phyloP scores from a whole-genome alignment of 73 alveolate species.

The Stentor coeruleus region DNA sequence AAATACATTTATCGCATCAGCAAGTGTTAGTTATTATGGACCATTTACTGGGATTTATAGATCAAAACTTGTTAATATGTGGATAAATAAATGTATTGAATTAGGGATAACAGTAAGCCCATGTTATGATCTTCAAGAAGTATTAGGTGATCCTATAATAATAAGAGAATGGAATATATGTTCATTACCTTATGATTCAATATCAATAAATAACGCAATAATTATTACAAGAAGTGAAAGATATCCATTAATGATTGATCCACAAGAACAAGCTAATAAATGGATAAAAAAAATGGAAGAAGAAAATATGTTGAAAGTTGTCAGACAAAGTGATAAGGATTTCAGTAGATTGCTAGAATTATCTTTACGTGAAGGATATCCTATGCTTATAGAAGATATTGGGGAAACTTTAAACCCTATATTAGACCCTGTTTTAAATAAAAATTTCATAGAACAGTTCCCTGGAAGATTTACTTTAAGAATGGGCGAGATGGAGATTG shows the following conservation, averaged over 20 bases:
- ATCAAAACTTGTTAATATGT: constrained; percentile 62
- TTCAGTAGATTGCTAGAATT: constrained; percentile 72
- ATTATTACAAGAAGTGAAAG: constrained; percentile 90
- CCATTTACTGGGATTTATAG: constrained; percentile 96
- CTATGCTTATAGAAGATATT: constrained; percentile 91
- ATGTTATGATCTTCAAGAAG: constrained; percentile 75
- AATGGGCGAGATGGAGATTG: constrained; percentile 84
- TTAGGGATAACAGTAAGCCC: constrained; percentile 63
- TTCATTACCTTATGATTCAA: constrained; percentile 89
- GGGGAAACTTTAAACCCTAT: constrained; percentile 96
- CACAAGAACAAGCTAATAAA: constrained; percentile 97
- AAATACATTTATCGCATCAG: constrained; percentile 93
- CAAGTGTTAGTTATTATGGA: constrained; percentile 96
- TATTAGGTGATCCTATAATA: constrained; percentile 82
- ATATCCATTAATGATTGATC: constrained; percentile 99
- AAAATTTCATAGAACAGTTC: constrained; percentile 65
- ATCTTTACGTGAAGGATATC: constrained; percentile 90
- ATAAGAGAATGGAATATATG: constrained; percentile 86
- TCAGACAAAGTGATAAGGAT: constrained; percentile 73
- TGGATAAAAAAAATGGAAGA: constrained; percentile 98
- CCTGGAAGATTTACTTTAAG: constrained; percentile 65
- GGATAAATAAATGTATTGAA: constrained; percentile 58
- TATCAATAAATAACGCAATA: constrained; percentile 96
- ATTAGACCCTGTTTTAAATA: constrained; percentile 93
- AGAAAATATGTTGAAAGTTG: constrained; percentile 55